phyloP scores from a whole-genome alignment of 225 moss, liverwort and hornwort genomes.

The Physcomitrium patens region DNA sequence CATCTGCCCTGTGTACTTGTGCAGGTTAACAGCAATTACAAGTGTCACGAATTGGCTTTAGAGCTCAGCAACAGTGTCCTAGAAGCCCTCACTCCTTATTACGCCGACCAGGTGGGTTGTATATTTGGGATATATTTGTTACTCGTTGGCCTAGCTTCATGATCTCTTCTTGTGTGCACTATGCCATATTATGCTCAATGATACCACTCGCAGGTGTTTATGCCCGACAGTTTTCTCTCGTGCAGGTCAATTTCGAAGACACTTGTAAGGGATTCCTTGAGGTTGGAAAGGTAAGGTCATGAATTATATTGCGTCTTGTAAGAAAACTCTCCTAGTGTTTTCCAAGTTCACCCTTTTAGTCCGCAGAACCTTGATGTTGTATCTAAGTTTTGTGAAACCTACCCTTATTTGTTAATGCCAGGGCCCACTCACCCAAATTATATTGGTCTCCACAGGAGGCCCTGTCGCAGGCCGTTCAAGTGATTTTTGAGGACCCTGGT shows the following conservation, averaged over 20 bases:
- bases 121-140: not conserved
- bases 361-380: constrained; percentile 9
- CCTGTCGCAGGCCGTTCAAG: constrained; percentile 89
- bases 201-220: constrained; percentile 24
- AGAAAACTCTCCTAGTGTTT: not conserved
- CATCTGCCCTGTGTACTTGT: constrained; percentile 10
- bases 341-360: not conserved
- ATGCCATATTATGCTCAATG: not conserved
- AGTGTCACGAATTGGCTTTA: constrained; percentile 90
- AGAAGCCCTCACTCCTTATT: constrained; percentile 96
- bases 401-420: not conserved
- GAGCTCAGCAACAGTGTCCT: constrained; percentile 95
- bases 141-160: not conserved
- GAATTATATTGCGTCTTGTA: constrained; percentile 1
- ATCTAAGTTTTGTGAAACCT: constrained; percentile 14
- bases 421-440: constrained; percentile 11
- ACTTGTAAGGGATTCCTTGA: constrained; percentile 98
- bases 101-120: constrained; percentile 88
- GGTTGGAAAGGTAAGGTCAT: constrained; percentile 83
- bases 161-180: not conserved
- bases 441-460: constrained; percentile 67
- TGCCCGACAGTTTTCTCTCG: constrained; percentile 2
- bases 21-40: constrained; percentile 98
- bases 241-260: constrained; percentile 99
- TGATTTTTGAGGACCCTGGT: constrained; percentile 99